phyloP scores from a whole-genome alignment of 306 rosid species.

The Hylodesmum podocarpum region DNA sequence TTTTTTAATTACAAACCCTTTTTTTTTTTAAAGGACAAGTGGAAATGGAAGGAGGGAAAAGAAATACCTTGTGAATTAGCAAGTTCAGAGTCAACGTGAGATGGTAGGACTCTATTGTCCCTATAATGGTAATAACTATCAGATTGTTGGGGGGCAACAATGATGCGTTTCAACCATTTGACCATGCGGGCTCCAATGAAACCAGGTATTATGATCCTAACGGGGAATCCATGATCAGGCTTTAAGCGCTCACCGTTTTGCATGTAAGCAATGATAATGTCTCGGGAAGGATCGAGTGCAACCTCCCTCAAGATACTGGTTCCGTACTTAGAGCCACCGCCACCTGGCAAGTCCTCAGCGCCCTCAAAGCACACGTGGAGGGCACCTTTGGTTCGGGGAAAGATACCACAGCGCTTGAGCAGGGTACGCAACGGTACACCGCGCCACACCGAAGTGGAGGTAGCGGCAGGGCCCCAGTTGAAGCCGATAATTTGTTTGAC shows the following conservation, averaged over 20 bases:
- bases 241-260: slow-evolving; percentile 63
- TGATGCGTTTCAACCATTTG: slow-evolving; percentile 78
- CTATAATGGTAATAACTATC: slow-evolving; percentile 57
- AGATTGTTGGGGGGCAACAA: slow-evolving; percentile 63
- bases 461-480: slow-evolving; percentile 77
- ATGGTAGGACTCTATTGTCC: slow-evolving; percentile 75
- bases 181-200: slow-evolving; percentile 85
- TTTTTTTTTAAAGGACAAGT: too few relatives aligned
- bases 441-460: slow-evolving; percentile 76
- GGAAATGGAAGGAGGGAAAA: not conserved
- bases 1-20: not conserved
- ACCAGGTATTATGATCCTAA: slow-evolving; percentile 70
- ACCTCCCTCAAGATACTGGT: slow-evolving; percentile 63
- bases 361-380: slow-evolving; percentile 90
- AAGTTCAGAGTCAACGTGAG: slow-evolving; percentile 72
- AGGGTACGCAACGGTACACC: slow-evolving; percentile 55
- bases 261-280: slow-evolving; percentile 75
- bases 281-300: slow-evolving; percentile 74
- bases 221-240: slow-evolving; percentile 88
- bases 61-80: slow-evolving; percentile 67
- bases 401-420: slow-evolving; percentile 61
- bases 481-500: slow-evolving; percentile 72
- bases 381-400: slow-evolving; percentile 43
- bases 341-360: slow-evolving; percentile 77
- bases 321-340: slow-evolving; percentile 77